A percentile compares a stretch with the other conserved stretches of the same genome.
These are phyloP conservation scores for Dryadomyces sulphureus DNA, from an alignment of 2,329 filamentous ascomycete species.

Conservation along the genomic window DNA sequence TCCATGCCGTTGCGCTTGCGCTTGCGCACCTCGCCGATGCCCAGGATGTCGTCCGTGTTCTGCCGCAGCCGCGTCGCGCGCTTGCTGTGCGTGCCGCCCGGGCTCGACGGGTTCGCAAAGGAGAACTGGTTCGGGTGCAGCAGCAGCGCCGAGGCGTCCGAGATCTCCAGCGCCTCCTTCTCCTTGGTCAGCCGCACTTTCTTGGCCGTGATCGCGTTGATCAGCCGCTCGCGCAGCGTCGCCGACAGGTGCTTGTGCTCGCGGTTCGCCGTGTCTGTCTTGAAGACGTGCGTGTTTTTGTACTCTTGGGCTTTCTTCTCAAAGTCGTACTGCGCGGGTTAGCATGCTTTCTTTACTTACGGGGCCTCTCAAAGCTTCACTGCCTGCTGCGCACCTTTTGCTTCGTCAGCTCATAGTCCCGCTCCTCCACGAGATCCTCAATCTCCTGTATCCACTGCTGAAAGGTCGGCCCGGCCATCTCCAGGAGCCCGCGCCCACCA, in stretches of 20 bases:
- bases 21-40: conserved; percentile 43
- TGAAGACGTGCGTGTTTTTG: conserved; percentile 44
- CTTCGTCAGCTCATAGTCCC: conserved; percentile 68
- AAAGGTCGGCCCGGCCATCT: conserved; percentile 73
- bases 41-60: conserved; percentile 42
- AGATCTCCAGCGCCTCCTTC: conserved; percentile 54
- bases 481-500: conserved; percentile 39
- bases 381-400: conserved; percentile 65
- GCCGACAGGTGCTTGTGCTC: conserved; percentile 44
- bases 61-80: conserved; percentile 46
- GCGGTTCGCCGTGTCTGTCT: conserved; percentile 45
- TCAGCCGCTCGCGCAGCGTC: conserved; percentile 51
- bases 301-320: conserved; percentile 46
- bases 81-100: conserved; percentile 47
- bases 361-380: no score
- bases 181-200: conserved; percentile 50
- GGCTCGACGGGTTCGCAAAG: conserved; percentile 48
- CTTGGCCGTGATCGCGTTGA: conserved; percentile 50
- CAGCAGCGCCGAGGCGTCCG: conserved; percentile 48
- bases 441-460: conserved; percentile 73
- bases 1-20: conserved; percentile 41
- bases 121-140: conserved; percentile 56
- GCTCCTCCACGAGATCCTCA: conserved; percentile 75
- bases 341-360: no score
- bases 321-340: conserved; percentile 37